phyloP scores from a whole-genome alignment of 352 stramenopile genomes.

The Elongisporangium prolatum region DNA sequence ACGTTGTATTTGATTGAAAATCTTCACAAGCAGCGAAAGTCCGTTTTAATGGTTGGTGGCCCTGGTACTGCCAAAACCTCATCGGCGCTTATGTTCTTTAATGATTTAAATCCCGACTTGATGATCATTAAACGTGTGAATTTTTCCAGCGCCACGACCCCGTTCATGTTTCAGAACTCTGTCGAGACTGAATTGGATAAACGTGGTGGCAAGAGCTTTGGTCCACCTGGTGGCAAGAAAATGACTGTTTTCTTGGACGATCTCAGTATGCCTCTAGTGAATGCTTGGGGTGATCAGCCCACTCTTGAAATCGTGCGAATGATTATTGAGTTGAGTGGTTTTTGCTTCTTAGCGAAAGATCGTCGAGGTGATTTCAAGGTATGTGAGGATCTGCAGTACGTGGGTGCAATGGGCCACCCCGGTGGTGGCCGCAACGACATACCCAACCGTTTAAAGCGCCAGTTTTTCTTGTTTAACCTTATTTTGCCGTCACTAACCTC shows the following conservation, averaged over 20 bases:
- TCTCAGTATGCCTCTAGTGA: conserved; percentile 97
- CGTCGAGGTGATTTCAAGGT: conserved; percentile 98
- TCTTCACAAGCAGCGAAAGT: conserved; percentile 92
- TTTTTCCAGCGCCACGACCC: conserved; percentile 97
- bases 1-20: conserved; percentile 91
- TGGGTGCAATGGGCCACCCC: conserved; percentile 97
- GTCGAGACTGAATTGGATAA: conserved; percentile 99
- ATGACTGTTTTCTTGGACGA: conserved; percentile 99
- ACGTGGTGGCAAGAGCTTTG: conserved; percentile 97
- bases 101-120: conserved; percentile 89
- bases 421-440: conserved; percentile 98
- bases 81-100: conserved; percentile 97
- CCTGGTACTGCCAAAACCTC: conserved; percentile 98
- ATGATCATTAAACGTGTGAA: conserved; percentile 98
- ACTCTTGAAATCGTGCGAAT: conserved; percentile 97
- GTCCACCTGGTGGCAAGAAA: conserved; percentile 96
- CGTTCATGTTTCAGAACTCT: conserved; percentile 97
- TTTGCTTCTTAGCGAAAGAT: conserved; percentile 98
- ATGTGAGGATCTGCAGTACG: conserved; percentile 97
- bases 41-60: conserved; percentile 95
- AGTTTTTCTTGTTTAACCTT: conserved; percentile 99
- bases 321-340: conserved; percentile 95
- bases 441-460: conserved; percentile 98
- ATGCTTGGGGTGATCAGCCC: conserved; percentile 97
- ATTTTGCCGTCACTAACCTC: conserved; percentile 96